Percentiles rank a stretch among this genome's conserved stretches.
Conservation (phyloP, 1,284 basidiomycete genomes). For the Sanguinoderma infundibulare region DNA sequence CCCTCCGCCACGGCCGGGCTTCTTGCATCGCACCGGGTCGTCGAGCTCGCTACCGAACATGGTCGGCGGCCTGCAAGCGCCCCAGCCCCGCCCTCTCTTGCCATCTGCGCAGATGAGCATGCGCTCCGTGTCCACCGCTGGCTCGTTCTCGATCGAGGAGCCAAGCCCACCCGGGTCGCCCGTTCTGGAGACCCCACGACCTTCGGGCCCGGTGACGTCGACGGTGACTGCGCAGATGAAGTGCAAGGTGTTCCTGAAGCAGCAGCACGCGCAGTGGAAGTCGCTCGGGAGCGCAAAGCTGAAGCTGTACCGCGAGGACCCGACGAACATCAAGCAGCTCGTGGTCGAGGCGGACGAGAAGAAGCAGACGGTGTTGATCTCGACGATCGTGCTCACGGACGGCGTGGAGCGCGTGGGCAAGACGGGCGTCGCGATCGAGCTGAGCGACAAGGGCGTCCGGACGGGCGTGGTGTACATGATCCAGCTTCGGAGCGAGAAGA, state of each 20-base stretch:
- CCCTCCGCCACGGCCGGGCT: conserved; percentile 35
- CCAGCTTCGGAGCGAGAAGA: conserved; percentile 87
- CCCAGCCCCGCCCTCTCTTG: conserved; percentile 57
- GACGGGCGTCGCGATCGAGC: conserved; percentile 95
- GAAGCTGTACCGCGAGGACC: conserved; percentile 84
- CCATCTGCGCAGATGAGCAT: conserved; percentile 64
- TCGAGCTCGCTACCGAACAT: conserved; percentile 34
- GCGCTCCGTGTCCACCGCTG: conserved; percentile 53
- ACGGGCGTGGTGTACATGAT: conserved; percentile 99
- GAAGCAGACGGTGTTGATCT: conserved; percentile 82
- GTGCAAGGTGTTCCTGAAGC: conserved; percentile 97
- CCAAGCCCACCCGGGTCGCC: conserved; percentile 83
- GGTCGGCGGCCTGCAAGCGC: conserved; percentile 47
- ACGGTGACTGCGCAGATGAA: conserved; percentile 93
- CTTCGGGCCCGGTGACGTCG: conserved; percentile 73
- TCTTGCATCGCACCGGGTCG: conserved; percentile 36
- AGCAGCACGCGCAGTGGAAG: conserved; percentile 97
- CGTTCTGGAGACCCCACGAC: conserved; percentile 53
- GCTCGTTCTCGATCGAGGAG: conserved; percentile 56
- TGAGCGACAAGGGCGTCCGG: conserved; percentile 87
- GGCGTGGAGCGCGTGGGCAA: conserved; percentile 98
- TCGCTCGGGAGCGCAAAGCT: conserved; percentile 88
- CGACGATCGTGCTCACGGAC: conserved; percentile 94
- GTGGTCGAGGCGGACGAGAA: conserved; percentile 92
- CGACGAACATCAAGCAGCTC: conserved; percentile 92